Evolutionary conservation across 2,329 filamentous ascomycete species (phyloP).

Genomic region (Clarireedia monteithiana): DNA sequence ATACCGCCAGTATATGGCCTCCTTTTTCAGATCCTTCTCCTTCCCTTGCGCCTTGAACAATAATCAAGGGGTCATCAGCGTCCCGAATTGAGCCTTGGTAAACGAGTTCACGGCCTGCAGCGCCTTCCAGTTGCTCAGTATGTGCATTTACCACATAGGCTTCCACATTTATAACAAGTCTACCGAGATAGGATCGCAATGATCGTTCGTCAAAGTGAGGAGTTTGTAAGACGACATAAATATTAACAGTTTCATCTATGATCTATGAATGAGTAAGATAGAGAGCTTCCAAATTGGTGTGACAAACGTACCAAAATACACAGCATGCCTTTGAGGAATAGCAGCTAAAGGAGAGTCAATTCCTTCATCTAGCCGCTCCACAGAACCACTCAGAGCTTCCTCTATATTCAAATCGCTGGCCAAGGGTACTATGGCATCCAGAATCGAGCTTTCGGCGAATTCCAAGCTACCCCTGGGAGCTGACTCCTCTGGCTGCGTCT

Average conservation of each 20-base stretch:
- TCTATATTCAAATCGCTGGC: slow-evolving; percentile 48
- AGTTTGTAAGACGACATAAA: slow-evolving; percentile 61
- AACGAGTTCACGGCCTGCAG: slow-evolving; percentile 50
- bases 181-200: slow-evolving; percentile 50
- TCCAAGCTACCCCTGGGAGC: slow-evolving; percentile 32
- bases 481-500: slow-evolving; percentile 25
- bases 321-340: slow-evolving; percentile 52
- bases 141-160: slow-evolving; percentile 54
- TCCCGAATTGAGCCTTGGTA: slow-evolving; percentile 47
- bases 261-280: slow-evolving; percentile 43
- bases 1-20: slow-evolving; percentile 46
- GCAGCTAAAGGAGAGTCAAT: slow-evolving; percentile 41
- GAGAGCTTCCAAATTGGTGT: slow-evolving; percentile 24
- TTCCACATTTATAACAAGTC: slow-evolving; percentile 60
- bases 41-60: slow-evolving; percentile 36
- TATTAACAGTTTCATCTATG: slow-evolving; percentile 64
- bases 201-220: slow-evolving; percentile 49
- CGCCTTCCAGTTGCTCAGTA: slow-evolving; percentile 36
- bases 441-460: slow-evolving; percentile 50
- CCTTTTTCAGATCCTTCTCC: slow-evolving; percentile 23
- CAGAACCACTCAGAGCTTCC: slow-evolving; percentile 38
- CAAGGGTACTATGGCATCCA: slow-evolving; percentile 54
- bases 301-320: slow-evolving; percentile 61
- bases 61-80: slow-evolving; percentile 41
- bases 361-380: slow-evolving; percentile 30